A percentile compares a stretch with the other conserved stretches of the same genome.
Conservation (phyloP, 208 protist genomes). For the Perkinsela sp. region DNA sequence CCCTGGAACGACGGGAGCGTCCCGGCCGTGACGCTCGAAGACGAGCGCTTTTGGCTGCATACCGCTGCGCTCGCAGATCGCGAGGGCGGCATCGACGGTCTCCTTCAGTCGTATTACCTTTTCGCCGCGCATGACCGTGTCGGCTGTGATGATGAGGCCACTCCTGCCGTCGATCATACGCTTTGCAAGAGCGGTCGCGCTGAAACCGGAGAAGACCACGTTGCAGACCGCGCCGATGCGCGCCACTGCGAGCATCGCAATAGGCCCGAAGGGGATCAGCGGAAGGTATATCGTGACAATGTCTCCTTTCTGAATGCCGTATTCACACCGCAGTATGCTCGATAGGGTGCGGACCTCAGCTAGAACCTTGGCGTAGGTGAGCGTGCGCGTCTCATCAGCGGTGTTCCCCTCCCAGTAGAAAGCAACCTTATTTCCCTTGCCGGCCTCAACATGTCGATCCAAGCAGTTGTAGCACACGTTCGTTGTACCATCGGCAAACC, state of each 20-base stretch:
- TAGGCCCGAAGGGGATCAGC: slow-evolving; percentile 62
- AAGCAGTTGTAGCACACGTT: slow-evolving; percentile 64
- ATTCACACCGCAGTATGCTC: slow-evolving; percentile 45
- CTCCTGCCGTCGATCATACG: slow-evolving; percentile 22
- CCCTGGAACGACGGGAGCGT: slow-evolving; percentile 18
- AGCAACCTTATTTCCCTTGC: slow-evolving; percentile 29
- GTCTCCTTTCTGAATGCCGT: slow-evolving; percentile 68
- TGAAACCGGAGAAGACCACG: slow-evolving; percentile 58
- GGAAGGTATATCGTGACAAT: slow-evolving; percentile 82
- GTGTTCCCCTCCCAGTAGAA: slow-evolving; percentile 64
- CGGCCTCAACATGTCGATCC: slow-evolving; percentile 31
- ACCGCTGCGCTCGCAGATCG: slow-evolving; percentile 9
- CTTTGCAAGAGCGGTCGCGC: slow-evolving; percentile 15
- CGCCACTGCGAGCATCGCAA: slow-evolving; percentile 86
- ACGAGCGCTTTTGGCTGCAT: slow-evolving; percentile 15
- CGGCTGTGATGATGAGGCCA: slow-evolving; percentile 42
- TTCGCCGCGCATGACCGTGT: slow-evolving; percentile 32
- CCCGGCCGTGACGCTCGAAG: slow-evolving; percentile 12
- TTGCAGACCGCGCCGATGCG: slow-evolving; percentile 71
- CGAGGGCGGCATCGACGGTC: slow-evolving; percentile 38
- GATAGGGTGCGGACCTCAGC: slow-evolving; percentile 44
- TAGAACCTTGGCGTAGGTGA: slow-evolving; percentile 62
- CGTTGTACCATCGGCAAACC: slow-evolving; percentile 39
- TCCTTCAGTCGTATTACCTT: slow-evolving; percentile 65
- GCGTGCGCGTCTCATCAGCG: slow-evolving; percentile 8